These are phyloP conservation scores for Whalleya microplaca DNA, from an alignment of 2,329 filamentous ascomycete genomes.

Conservation along the genomic window DNA sequence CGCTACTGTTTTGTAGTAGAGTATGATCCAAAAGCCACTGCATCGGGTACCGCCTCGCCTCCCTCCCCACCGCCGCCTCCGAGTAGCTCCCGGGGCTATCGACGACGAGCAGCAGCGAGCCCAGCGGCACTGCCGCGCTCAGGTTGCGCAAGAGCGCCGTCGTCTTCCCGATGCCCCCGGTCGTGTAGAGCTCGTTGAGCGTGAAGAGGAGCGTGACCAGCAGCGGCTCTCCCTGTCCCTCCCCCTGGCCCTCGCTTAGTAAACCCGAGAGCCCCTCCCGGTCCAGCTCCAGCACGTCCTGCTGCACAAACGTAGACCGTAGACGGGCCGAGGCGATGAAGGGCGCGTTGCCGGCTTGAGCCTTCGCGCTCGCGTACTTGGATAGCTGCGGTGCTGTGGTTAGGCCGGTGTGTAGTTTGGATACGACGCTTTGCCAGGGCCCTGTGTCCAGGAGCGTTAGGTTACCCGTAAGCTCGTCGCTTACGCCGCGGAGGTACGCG, in stretches of 20 bases:
- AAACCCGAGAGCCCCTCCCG: constrained; percentile 38
- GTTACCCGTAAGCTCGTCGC: constrained; percentile 29
- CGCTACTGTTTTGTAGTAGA: constrained; percentile 50
- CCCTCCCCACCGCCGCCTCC: constrained; percentile 70
- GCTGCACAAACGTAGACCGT: constrained; percentile 47
- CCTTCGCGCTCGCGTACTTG: constrained; percentile 55
- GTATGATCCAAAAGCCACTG: constrained; percentile 88
- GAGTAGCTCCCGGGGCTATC: constrained; percentile 96
- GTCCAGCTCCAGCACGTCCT: constrained; percentile 52
- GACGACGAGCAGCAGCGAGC: constrained; percentile 78
- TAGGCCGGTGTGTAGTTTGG: constrained; percentile 60
- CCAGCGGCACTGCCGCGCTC: constrained; percentile 58
- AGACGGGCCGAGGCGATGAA: constrained; percentile 48
- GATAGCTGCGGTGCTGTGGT: constrained; percentile 55
- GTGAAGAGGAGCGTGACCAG: constrained; percentile 90
- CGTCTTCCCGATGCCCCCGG: constrained; percentile 71
- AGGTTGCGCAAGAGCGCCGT: constrained; percentile 76
- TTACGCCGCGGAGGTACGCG: constrained; percentile 40
- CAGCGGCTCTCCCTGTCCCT: constrained; percentile 42
- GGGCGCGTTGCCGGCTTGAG: constrained; percentile 48
- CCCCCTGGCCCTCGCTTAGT: constrained; percentile 27
- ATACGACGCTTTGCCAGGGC: constrained; percentile 71
- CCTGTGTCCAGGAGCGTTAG: constrained; percentile 80
- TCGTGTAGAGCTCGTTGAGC: constrained; percentile 89
- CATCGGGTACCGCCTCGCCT: constrained; percentile 80